phyloP scores from a whole-genome alignment of 805 yeast species.

The Starmera caribaea region DNA sequence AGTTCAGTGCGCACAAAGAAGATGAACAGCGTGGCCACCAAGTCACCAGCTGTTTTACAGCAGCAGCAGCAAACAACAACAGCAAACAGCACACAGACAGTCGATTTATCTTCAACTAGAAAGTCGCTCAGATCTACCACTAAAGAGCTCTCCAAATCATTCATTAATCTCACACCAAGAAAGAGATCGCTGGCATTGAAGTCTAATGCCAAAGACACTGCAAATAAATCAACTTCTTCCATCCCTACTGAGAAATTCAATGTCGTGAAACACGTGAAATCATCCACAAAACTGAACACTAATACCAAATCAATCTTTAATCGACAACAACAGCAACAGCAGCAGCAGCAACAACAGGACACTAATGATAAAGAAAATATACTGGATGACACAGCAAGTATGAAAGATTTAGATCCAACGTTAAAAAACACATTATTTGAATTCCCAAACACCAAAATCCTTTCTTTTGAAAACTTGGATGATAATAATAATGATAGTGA shows the following conservation, averaged over 20 bases:
- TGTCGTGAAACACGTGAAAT: neutral
- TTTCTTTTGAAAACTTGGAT: slow-evolving; percentile 14
- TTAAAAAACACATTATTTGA: slow-evolving; percentile 12
- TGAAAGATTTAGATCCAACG: slow-evolving; percentile 5
- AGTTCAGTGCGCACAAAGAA: no score
- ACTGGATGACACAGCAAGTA: neutral
- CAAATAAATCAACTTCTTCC: no score
- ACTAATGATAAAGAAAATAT: neutral
- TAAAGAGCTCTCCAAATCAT: slow-evolving; percentile 2
- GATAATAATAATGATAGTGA: slow-evolving; percentile 5
- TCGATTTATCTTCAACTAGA: slow-evolving; percentile 15
- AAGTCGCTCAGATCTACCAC: slow-evolving; percentile 11
- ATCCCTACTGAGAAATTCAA: no score
- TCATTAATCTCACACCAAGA: slow-evolving; percentile 10
- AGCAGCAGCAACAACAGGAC: neutral
- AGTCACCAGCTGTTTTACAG: no score
- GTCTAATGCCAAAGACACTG: slow-evolving; percentile 1
- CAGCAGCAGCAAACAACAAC: no score
- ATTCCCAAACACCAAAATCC: slow-evolving; percentile 13
- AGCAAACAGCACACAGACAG: neutral
- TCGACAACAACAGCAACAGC: neutral
- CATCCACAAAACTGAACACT: neutral
- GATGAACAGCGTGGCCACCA: no score
- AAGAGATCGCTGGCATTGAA: slow-evolving; percentile 15
- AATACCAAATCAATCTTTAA: neutral